Evolutionary conservation across 2,329 filamentous ascomycete species (phyloP), one percentile per base, ranked within the genome.

Genomic region (Colletotrichum musae): DNA sequence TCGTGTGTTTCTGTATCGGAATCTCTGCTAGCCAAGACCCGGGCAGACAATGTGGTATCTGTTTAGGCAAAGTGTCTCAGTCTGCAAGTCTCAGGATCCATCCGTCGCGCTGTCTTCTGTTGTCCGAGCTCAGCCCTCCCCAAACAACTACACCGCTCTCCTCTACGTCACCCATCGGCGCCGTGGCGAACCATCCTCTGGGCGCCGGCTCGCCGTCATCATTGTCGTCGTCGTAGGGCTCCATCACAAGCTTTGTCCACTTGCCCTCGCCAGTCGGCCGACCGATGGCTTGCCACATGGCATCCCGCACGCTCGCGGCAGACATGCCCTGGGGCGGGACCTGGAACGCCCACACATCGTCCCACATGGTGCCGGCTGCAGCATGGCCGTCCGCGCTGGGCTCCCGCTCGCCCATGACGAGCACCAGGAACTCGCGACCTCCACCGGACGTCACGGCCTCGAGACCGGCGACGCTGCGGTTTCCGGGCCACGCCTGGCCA

Each of bases 301-400:
- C 86, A 67, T 89, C 82, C 36, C 85, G 84, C 69, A 91, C 78
- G 73, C 86, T 87, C 2, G 88, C 88, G 0, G 84, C 80, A 15
- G 86, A 87, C 82, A 86, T 85, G 65, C 85, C 84, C 54, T 84
- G 77, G 10, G 87, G 84, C 10, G 87, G 88, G 18, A 90, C 83
- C 78, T 90, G 87, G 78, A 90, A 92, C 16, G 86, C 84, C 90
- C 90, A 92, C 18, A 90, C 85, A 75, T 92, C 89, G 71, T 83
- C 79, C 79, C 84, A 85, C 77, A 89, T 90, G 67, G 82, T 83
- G 26, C 86, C 88, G 2, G 86, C 84, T 16, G 79, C 85, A 18
- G 81, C 82, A 73, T 88, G 84, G 32, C 86, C 87, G 2, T 83
- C 77, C 13, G 78, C 74, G 72, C 84, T 86, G 3, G 88, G 83